These are phyloP conservation scores for Entophlyctis helioformis DNA, from an alignment of 192 early-diverging fungal species.

Conservation along the genomic window DNA sequence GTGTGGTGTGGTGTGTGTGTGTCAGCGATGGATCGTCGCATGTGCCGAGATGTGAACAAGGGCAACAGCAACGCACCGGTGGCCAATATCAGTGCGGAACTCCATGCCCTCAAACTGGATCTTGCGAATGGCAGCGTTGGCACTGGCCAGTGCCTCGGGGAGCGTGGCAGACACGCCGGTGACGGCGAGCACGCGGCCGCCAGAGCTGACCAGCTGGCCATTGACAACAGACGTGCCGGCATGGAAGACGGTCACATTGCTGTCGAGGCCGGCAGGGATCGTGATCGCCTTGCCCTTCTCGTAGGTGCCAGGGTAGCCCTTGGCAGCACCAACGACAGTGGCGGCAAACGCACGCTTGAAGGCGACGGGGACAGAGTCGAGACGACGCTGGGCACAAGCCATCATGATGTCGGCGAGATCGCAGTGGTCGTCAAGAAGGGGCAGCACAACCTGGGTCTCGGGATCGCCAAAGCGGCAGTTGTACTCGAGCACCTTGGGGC, in stretches of 20 bases:
- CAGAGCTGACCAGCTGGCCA: slow-evolving; percentile 64
- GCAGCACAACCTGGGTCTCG: slow-evolving; percentile 92
- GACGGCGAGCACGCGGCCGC: slow-evolving; percentile 91
- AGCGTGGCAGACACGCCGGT: slow-evolving; percentile 69
- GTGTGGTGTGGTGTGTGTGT: background rate
- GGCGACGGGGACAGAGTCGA: slow-evolving; percentile 71
- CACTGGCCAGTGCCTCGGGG: slow-evolving; percentile 63
- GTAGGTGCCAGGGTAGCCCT: slow-evolving; percentile 86
- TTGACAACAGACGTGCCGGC: slow-evolving; percentile 65
- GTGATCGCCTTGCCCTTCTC: slow-evolving; percentile 69
- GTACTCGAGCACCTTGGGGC: slow-evolving; percentile 94
- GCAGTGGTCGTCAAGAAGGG: slow-evolving; percentile 68
- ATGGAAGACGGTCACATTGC: slow-evolving; percentile 71
- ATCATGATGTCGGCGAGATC: slow-evolving; percentile 82
- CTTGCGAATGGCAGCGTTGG: slow-evolving; percentile 52
- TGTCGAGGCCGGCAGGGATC: slow-evolving; percentile 12
- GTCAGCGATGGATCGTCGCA: no score
- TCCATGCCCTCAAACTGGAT: slow-evolving; percentile 82
- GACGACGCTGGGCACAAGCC: slow-evolving; percentile 76
- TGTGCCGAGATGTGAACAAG: slow-evolving; percentile 29
- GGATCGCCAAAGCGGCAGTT: slow-evolving; percentile 98
- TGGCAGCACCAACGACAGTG: slow-evolving; percentile 86
- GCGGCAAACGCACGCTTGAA: slow-evolving; percentile 70
- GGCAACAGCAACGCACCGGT: slow-evolving; percentile 17
- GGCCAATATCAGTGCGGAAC: slow-evolving; percentile 88